Evolutionary conservation across 768 basidiomycete genomes (phyloP), one percentile per base, ranked within the genome.

Genomic region (Pleurotus citrinopileatus): DNA sequence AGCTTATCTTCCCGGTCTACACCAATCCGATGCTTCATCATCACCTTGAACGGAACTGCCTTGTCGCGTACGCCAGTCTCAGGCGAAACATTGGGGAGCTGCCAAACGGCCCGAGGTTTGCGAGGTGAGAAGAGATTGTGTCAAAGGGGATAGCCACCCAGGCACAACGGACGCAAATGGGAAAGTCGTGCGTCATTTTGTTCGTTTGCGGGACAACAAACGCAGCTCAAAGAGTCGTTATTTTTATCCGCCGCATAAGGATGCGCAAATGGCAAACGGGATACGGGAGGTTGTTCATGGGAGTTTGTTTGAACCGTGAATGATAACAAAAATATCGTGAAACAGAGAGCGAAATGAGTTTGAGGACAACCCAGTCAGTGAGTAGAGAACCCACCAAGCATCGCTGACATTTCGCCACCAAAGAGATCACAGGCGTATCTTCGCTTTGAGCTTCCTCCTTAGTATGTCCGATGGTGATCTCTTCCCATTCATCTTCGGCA

Each of bases 71-170:
- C 65, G 26, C 88, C 89, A 3, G 82, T 84, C 37, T 73, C 70
- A 0, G 86, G 78, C 60, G 81, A 80, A 13, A 91, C 79, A 59
- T 91, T 91, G 13, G 89, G 89, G 43, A 91, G 66, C 89, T 91
- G 55, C 13, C 54, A 54, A 56, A 52, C 38, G 38, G 38, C 3
- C 38, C 38, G 38, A 40, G 42, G 57, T 13, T 29, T 27, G 15
- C 27, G 32, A 3, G 23, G 6, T 20, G 43, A 45, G 43, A 47
- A 27, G 25, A 47, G 25, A 26, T 13, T 9, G 38, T 40, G 17
- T 19, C 7, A 19, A 40, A 40, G 38, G 38, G 38, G 38, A 40
- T 40, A 40, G 7, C 7, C 10, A 2, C 7, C 52, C 38, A 40
- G 58, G 40, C 20, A 55, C 46, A 26, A 34, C 32, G 32, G 32